These are phyloP conservation scores for Ustilago bromivora DNA, from an alignment of 1,284 basidiomycete species.

Conservation along the genomic window DNA sequence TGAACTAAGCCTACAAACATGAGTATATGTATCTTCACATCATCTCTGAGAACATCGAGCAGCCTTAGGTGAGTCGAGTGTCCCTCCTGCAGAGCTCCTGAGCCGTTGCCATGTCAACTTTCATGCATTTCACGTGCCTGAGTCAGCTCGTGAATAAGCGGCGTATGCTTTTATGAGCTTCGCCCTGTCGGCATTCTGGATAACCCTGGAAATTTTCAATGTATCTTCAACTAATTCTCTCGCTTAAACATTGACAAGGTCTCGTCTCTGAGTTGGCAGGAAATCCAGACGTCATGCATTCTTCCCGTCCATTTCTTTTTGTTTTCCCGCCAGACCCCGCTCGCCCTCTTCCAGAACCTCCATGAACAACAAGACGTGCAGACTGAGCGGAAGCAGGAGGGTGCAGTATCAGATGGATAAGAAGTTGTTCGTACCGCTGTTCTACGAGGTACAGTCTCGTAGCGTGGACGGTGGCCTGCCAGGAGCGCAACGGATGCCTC, in stretches of 20 bases:
- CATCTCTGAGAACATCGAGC: no score
- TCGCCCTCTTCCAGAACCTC: background rate
- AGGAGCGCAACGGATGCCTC: background rate
- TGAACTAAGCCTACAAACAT: no score
- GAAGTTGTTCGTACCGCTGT: background rate
- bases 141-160: no score
- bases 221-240: background rate
- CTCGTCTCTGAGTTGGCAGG: background rate
- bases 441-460: background rate
- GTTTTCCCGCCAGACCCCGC: background rate
- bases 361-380: background rate
- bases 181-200: no score
- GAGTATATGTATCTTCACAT: no score
- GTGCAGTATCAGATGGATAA: background rate
- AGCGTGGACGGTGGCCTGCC: background rate
- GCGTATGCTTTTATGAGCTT: no score
- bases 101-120: no score
- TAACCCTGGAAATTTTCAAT: no score
- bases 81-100: no score
- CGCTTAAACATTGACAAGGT: conserved; percentile 7
- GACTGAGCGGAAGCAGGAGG: background rate
- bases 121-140: no score
- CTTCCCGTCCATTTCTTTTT: conserved; percentile 1
- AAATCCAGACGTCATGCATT: background rate
- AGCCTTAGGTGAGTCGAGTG: no score